phyloP scores from a whole-genome alignment of 129 eudicot genomes.

The Ambrosia artemisiifolia region DNA sequence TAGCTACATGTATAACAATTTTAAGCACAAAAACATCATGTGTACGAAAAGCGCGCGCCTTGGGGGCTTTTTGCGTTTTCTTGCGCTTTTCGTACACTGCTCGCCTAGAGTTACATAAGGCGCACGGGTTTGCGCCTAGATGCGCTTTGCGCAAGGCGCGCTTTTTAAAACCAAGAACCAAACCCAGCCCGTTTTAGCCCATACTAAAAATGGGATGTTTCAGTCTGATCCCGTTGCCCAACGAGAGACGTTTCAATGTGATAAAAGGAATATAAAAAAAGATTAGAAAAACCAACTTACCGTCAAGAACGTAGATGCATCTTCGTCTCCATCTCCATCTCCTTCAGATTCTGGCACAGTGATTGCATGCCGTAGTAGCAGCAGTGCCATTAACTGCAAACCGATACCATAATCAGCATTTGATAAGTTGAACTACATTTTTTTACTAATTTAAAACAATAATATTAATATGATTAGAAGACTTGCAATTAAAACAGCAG shows the following conservation, averaged over 20 bases:
- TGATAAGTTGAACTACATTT: neutral
- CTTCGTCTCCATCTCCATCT: conserved; percentile 67
- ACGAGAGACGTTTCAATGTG: neutral
- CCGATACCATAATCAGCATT: neutral
- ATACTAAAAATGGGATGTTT: neutral
- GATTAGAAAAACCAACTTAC: conserved; percentile 37
- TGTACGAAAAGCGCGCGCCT: too few species aligned
- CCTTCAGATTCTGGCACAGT: conserved; percentile 61
- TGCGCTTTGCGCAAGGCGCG: too few species aligned
- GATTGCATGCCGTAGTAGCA: conserved; percentile 75
- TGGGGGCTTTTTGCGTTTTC: too few species aligned
- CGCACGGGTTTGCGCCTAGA: too few species aligned
- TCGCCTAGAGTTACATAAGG: too few species aligned
- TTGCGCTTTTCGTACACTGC: too few species aligned
- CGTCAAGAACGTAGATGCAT: conserved; percentile 70
- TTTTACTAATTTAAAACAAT: neutral
- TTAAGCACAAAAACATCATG: too few species aligned
- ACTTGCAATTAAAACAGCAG: conserved; percentile 88
- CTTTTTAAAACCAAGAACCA: too few species aligned
- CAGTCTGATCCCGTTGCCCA: neutral
- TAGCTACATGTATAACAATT: too few species aligned
- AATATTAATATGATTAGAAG: neutral
- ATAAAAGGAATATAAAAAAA: neutral
- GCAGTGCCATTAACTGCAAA: conserved; percentile 82
- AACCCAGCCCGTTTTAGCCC: neutral